phyloP scores from a whole-genome alignment of 176 grass and related monocot genomes.

The Aegilops umbellulata region DNA sequence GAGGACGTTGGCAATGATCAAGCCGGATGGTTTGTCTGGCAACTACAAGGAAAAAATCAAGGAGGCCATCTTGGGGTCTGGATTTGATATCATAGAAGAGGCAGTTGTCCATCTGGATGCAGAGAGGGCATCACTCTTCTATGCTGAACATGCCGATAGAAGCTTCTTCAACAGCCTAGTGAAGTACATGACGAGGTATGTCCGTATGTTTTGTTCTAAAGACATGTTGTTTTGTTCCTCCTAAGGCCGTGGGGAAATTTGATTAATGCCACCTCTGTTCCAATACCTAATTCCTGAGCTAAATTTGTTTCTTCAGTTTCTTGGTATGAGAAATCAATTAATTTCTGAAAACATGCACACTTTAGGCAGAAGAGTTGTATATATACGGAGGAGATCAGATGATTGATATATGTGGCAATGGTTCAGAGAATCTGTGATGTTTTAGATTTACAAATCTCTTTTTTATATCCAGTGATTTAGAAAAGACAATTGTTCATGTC shows the following conservation, averaged over 20 bases:
- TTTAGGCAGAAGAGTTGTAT: too few species aligned
- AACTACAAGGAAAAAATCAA: conserved; percentile 67
- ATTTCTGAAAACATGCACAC: not conserved
- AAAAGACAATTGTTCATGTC: not conserved
- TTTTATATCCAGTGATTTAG: not conserved
- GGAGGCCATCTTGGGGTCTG: conserved; percentile 51
- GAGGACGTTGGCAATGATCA: conserved; percentile 84
- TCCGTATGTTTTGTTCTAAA: too few species aligned
- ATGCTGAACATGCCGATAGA: conserved; percentile 70
- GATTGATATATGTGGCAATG: not conserved
- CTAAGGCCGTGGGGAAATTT: not conserved
- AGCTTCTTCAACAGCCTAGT: conserved; percentile 81
- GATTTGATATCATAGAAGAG: conserved; percentile 67
- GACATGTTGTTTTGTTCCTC: too few species aligned
- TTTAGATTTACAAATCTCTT: not conserved
- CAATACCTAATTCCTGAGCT: not conserved
- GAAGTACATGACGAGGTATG: conserved; percentile 73
- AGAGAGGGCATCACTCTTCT: conserved; percentile 61
- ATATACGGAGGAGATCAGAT: not conserved
- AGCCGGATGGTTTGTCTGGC: conserved; percentile 72
- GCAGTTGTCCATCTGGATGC: conserved; percentile 42
- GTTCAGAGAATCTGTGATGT: not conserved
- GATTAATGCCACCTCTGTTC: not conserved
- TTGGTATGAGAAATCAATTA: not conserved
- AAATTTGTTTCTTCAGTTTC: not conserved